Evolutionary conservation across 495 filamentous ascomycete genomes (phyloP), one percentile per base, ranked within the genome.

Genomic region (Penicillium macrosclerotiorum): DNA sequence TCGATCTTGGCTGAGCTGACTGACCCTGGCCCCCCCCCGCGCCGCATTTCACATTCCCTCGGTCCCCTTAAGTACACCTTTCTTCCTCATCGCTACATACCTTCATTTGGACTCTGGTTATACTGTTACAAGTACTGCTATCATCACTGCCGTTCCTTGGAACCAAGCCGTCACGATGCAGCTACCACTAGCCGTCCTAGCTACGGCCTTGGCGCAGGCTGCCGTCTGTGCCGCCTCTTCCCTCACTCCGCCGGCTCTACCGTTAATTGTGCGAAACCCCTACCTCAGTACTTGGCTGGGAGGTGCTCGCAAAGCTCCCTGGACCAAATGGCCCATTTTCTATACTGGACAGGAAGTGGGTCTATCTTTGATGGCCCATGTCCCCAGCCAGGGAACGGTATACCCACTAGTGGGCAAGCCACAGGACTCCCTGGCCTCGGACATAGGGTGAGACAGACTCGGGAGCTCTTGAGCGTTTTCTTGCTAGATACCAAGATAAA

Each of bases 301-400:
- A 8, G 78, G 85, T 69, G 89, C 89, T 25, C 80, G 92, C 36
- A 81, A 86, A 11, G 74, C 72, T 14, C 92, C 92, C n/a, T 97
- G 92, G 91, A 77, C 81, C 25, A 81, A 81, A 62, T 97, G 92
- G 91, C 92, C 91, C 20, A 94, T 95, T 50, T 97, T 97, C 63
- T 97, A 85, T 75, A 94, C 88, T 11, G 90, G 92, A 14, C 77
- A 85, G 59, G 80, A 91, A 75, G 63, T 95, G 47, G 92, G 92
- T 12, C 85, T 96, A 48, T 83, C 83, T 0, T 65, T 94, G 47
- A 78, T 96, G 60, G 90, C 88, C 31, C 80, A 84, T 20, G 73
- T 95, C 2, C 85, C 89, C 5, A 77, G 79, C 18, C 73, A 81
- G 9, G 76, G 75, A 35, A 78, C 74, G 6, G 84, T 93, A n/a